phyloP scores from a whole-genome alignment of 352 stramenopile species.

The Globisporangium middletonii region DNA sequence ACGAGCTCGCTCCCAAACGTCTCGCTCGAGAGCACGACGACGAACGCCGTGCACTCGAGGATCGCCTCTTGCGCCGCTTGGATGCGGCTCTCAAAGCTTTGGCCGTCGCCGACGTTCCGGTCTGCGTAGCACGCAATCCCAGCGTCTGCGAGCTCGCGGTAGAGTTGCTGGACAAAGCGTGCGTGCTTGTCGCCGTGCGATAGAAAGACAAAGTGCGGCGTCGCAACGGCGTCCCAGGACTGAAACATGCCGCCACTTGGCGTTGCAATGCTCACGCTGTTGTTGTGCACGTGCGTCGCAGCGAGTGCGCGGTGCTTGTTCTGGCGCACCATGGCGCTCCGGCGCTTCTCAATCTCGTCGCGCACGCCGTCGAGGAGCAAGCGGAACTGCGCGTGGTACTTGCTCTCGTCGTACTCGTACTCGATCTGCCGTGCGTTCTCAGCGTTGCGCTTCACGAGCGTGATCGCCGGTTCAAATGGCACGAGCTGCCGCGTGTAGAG shows the following conservation, averaged over 20 bases:
- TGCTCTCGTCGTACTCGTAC: conserved; percentile 71
- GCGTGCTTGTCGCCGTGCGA: conserved; percentile 71
- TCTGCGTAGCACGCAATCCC: conserved; percentile 64
- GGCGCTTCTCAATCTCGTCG: conserved; percentile 79
- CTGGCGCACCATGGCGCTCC: conserved; percentile 32
- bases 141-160: conserved; percentile 41
- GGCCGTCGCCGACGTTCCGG: conserved; percentile 41
- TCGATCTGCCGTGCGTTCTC: conserved; percentile 63
- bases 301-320: conserved; percentile 21
- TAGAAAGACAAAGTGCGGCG: conserved; percentile 64
- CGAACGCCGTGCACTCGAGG: conserved; percentile 64
- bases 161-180: conserved; percentile 64
- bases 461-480: conserved; percentile 70
- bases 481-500: conserved; percentile 80
- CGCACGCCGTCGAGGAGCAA: conserved; percentile 73
- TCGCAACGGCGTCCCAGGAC: conserved; percentile 35
- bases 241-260: conserved; percentile 35
- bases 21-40: conserved; percentile 72
- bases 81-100: conserved; percentile 70
- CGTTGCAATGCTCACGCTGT: conserved; percentile 23
- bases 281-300: background rate
- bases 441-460: conserved; percentile 34
- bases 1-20: conserved; percentile 71
- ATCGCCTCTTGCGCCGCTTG: conserved; percentile 77
- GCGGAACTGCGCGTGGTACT: conserved; percentile 70